phyloP scores from a whole-genome alignment of 768 basidiomycete genomes.

The Gyrodon lividus region DNA sequence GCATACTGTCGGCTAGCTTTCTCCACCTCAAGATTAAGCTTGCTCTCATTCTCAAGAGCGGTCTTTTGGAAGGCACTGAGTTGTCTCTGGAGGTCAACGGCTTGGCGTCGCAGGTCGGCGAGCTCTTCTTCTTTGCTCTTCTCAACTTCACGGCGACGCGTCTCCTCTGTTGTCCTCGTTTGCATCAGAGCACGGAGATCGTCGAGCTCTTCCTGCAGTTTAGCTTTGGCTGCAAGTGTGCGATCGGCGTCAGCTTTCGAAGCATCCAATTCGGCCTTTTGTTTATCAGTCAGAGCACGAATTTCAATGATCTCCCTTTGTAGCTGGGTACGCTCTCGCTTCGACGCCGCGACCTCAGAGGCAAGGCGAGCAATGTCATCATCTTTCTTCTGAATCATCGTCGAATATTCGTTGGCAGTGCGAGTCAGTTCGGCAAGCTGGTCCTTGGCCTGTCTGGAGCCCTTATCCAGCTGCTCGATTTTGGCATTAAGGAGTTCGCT shows the following conservation, averaged over 20 bases:
- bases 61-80: constrained; percentile 61
- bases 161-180: constrained; percentile 85
- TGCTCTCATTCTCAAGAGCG: constrained; percentile 65
- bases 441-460: constrained; percentile 68
- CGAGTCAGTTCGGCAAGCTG: constrained; percentile 78
- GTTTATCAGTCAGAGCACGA: constrained; percentile 65
- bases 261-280: constrained; percentile 60
- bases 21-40: constrained; percentile 76
- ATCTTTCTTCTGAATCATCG: constrained; percentile 76
- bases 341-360: constrained; percentile 52
- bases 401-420: constrained; percentile 72
- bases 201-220: constrained; percentile 81
- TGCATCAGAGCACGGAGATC: constrained; percentile 81
- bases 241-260: constrained; percentile 56
- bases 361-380: constrained; percentile 58
- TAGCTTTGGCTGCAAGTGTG: constrained; percentile 45
- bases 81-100: constrained; percentile 59
- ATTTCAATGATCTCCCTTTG: constrained; percentile 64
- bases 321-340: constrained; percentile 52
- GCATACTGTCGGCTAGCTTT: constrained; percentile 56
- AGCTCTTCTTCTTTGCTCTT: constrained; percentile 88
- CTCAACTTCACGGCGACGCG: constrained; percentile 77
- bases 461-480: constrained; percentile 60
- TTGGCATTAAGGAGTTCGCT: constrained; percentile 68
- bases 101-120: constrained; percentile 62